phyloP scores from a whole-genome alignment of 441 rosid genomes.

The Macaranga tanarius region DNA sequence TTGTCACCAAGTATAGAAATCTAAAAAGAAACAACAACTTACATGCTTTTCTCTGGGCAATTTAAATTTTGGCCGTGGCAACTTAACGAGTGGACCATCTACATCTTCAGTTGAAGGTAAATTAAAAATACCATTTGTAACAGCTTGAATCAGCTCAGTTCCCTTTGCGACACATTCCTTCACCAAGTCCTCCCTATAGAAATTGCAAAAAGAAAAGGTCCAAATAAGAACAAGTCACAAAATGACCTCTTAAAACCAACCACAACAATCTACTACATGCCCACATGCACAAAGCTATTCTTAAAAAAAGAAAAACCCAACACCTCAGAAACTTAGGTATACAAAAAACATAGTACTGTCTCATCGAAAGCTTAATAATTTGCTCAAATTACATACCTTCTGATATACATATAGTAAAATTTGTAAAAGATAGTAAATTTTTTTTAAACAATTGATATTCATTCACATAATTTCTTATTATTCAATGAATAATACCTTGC shows the following conservation, averaged over 20 bases:
- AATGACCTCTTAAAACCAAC: slow-evolving; percentile 12
- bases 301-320: neutral
- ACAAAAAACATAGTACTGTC: neutral
- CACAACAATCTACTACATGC: neutral
- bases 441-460: neutral
- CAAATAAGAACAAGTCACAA: neutral
- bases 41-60: slow-evolving; percentile 94
- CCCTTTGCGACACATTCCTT: slow-evolving; percentile 60
- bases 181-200: slow-evolving; percentile 63
- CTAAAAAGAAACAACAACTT: slow-evolving; percentile 28
- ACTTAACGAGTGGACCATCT: slow-evolving; percentile 80
- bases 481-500: neutral
- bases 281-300: neutral
- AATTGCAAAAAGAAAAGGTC: neutral
- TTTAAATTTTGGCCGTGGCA: slow-evolving; percentile 74
- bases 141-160: slow-evolving; percentile 69
- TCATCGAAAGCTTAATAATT: neutral
- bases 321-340: neutral
- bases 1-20: neutral
- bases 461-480: too few species aligned
- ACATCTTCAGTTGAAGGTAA: slow-evolving; percentile 72
- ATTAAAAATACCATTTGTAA: slow-evolving; percentile 65
- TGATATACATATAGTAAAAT: neutral
- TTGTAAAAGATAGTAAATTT: neutral
- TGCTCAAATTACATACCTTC: neutral